Conservation (phyloP, 768 basidiomycete genomes). For the Suillus discolor region DNA sequence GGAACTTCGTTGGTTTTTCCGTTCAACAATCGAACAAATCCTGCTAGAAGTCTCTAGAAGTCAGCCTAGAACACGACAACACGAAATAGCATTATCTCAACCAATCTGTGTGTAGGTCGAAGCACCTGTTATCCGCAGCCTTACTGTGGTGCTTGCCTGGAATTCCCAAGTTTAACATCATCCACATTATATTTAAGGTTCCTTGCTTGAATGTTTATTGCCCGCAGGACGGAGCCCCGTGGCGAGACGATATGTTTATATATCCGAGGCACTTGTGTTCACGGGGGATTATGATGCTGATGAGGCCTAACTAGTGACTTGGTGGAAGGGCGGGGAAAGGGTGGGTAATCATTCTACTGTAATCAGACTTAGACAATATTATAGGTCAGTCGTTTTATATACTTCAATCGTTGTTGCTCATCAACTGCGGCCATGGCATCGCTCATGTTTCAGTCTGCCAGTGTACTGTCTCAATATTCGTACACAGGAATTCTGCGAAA, state of each 20-base stretch:
- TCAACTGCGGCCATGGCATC: background rate
- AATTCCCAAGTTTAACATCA: too few relatives aligned
- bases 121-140: background rate
- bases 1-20: too few relatives aligned
- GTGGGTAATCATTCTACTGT: background rate
- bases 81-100: background rate
- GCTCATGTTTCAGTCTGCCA: background rate
- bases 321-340: background rate
- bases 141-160: background rate
- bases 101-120: background rate
- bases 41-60: too few relatives aligned
- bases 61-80: background rate
- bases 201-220: background rate
- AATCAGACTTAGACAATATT: background rate
- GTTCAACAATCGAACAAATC: too few relatives aligned
- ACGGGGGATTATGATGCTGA: background rate
- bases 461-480: background rate
- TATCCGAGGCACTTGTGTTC: background rate
- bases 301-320: background rate
- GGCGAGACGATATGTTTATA: too few relatives aligned
- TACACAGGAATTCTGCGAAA: background rate
- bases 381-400: background rate
- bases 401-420: background rate
- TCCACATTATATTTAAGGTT: too few relatives aligned
- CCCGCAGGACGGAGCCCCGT: background rate